These are phyloP conservation scores for Aegle marmelos DNA, from an alignment of 345 rosid genomes.

Conservation along the genomic window DNA sequence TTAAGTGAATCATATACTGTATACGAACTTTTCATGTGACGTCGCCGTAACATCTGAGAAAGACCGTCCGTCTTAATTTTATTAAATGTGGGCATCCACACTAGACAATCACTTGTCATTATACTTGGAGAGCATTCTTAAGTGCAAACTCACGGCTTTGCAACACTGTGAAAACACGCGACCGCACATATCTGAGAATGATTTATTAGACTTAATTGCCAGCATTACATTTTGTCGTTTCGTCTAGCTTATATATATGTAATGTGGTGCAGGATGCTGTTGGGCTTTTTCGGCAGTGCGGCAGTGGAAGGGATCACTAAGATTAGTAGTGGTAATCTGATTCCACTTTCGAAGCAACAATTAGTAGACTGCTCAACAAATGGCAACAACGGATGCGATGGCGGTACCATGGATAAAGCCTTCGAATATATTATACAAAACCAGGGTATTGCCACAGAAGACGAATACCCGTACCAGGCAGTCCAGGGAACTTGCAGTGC, in stretches of 20 bases:
- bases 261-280: conserved; percentile 28
- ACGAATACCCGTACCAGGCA: background rate
- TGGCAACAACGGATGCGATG: conserved; percentile 37
- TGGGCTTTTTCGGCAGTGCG: conserved; percentile 55
- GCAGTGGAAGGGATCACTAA: conserved; percentile 37
- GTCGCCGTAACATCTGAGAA: too few relatives aligned
- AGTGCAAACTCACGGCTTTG: too few relatives aligned
- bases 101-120: too few relatives aligned
- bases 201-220: too few relatives aligned
- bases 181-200: too few relatives aligned
- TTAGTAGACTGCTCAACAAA: conserved; percentile 42
- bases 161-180: too few relatives aligned
- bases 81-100: too few relatives aligned
- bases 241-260: background rate
- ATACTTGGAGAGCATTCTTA: too few relatives aligned
- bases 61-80: too few relatives aligned
- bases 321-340: conserved; percentile 27
- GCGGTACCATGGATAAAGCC: conserved; percentile 32
- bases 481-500: background rate
- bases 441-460: background rate
- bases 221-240: background rate
- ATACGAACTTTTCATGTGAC: too few relatives aligned
- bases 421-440: conserved; percentile 20
- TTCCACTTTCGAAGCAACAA: conserved; percentile 54
- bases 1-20: background rate